Evolutionary conservation across 1,284 basidiomycete species (phyloP).

Genomic region (Neotropicomus parvogracilis): DNA sequence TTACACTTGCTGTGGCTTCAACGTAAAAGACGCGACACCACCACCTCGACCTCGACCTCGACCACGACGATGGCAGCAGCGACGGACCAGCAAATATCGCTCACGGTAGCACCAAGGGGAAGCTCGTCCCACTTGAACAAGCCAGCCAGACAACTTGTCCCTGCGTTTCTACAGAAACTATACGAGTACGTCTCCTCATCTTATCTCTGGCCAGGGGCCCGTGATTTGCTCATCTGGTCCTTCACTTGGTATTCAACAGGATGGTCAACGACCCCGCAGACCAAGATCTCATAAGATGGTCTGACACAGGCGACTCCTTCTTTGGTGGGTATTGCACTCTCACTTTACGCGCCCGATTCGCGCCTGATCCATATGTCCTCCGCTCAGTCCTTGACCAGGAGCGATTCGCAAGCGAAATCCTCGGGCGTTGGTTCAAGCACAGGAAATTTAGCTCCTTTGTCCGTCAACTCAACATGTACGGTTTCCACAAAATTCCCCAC

Average conservation of each 20-base stretch:
- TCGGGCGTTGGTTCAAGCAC: constrained; percentile 96
- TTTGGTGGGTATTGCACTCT: constrained; percentile 57
- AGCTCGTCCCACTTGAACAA: constrained; percentile 46
- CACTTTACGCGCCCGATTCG: constrained; percentile 1
- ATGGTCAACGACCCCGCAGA: constrained; percentile 89
- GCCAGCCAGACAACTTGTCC: constrained; percentile 58
- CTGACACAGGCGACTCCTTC: constrained; percentile 85
- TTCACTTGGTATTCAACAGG: constrained; percentile 40
- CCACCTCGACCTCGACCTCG: constrained; percentile 1
- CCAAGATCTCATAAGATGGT: constrained; percentile 86
- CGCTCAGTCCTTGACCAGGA: constrained; percentile 86
- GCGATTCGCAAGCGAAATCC: constrained; percentile 85
- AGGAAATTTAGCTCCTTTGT: constrained; percentile 93
- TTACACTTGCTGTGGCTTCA: constrained; percentile 21
- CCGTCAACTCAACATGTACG: constrained; percentile 96
- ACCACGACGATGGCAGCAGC: constrained; percentile 26
- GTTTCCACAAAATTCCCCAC: constrained; percentile 94
- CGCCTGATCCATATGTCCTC: neutral
- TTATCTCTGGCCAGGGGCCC: constrained; percentile 19
- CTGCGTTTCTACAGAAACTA: constrained; percentile 90
- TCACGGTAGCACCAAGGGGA: constrained; percentile 45
- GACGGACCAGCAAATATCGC: constrained; percentile 47
- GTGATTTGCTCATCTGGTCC: constrained; percentile 7
- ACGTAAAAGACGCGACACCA: constrained; percentile 11
- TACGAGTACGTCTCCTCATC: constrained; percentile 62